Percentiles rank a stretch among this genome's conserved stretches.
Evolutionary conservation across 805 yeast genomes (phyloP).

Genomic region (Cyberlindnera galapagoensis): DNA sequence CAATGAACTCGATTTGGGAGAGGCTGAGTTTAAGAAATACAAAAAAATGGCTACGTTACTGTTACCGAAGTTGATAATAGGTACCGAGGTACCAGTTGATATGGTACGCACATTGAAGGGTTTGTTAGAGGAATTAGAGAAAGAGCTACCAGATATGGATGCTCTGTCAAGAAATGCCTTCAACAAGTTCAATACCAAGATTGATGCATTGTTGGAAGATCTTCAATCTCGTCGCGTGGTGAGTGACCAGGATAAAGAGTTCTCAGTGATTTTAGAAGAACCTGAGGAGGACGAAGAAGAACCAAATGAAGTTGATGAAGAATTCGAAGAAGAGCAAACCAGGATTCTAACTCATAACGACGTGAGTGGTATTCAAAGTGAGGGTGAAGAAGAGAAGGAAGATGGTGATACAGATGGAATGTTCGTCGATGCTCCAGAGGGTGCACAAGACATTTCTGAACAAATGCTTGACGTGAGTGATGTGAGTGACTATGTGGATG

Average conservation of each 20-base stretch:
- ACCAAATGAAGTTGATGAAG: constrained; percentile 15
- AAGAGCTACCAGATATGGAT: constrained; percentile 26
- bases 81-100: constrained; percentile 24
- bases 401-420: constrained; percentile 3
- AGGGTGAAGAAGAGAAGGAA: constrained; percentile 2
- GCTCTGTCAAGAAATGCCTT: constrained; percentile 28
- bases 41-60: constrained; percentile 48
- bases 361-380: constrained; percentile 5
- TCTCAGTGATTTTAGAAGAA: constrained; percentile 21
- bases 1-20: too few relatives aligned
- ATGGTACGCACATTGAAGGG: constrained; percentile 24
- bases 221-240: constrained; percentile 16
- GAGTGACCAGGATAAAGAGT: constrained; percentile 20
- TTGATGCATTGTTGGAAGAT: constrained; percentile 16
- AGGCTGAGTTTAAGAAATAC: constrained; percentile 40
- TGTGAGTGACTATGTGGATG: constrained; percentile 2
- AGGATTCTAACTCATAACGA: constrained; percentile 7
- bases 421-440: constrained; percentile 1
- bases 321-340: constrained; percentile 20
- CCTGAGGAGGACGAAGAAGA: constrained; percentile 18
- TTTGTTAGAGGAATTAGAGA: constrained; percentile 25
- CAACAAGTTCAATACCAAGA: constrained; percentile 23
- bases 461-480: too few relatives aligned
- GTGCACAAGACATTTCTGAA: constrained; percentile 1
- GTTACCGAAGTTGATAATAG: constrained; percentile 42